These are phyloP conservation scores for Nothophoma quercina DNA, from an alignment of 2,329 filamentous ascomycete species.

Conservation along the genomic window DNA sequence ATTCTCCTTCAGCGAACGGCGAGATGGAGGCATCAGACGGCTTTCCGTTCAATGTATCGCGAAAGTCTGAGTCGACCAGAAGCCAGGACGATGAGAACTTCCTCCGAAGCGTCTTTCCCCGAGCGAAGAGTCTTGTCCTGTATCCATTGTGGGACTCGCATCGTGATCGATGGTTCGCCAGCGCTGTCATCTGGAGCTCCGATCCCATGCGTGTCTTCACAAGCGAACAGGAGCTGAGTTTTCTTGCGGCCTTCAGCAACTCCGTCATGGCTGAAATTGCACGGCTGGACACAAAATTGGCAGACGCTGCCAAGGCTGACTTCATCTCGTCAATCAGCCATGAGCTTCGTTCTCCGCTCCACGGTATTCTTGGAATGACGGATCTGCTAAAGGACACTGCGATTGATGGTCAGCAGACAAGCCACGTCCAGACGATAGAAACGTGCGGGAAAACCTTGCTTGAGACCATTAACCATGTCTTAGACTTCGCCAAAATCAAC, in stretches of 20 bases:
- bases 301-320: slow-evolving; percentile 61
- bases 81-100: slow-evolving; percentile 46
- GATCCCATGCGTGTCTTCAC: slow-evolving; percentile 49
- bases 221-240: slow-evolving; percentile 48
- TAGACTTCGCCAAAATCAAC: slow-evolving; percentile 53
- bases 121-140: slow-evolving; percentile 48
- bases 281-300: slow-evolving; percentile 47
- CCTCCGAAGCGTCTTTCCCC: slow-evolving; percentile 44
- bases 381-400: slow-evolving; percentile 45
- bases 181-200: slow-evolving; percentile 48
- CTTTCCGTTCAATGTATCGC: slow-evolving; percentile 32
- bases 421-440: slow-evolving; percentile 47
- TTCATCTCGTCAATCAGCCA: slow-evolving; percentile 68
- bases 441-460: slow-evolving; percentile 51
- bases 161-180: slow-evolving; percentile 49
- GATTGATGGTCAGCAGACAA: slow-evolving; percentile 52
- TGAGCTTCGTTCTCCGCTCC: slow-evolving; percentile 67
- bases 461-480: slow-evolving; percentile 53
- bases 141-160: slow-evolving; percentile 52
- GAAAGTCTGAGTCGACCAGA: slow-evolving; percentile 38
- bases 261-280: slow-evolving; percentile 51
- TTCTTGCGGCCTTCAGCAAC: slow-evolving; percentile 49
- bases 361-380: slow-evolving; percentile 63
- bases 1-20: slow-evolving; percentile 26
- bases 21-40: slow-evolving; percentile 29